A percentile compares a stretch with the other conserved stretches of the same genome.
Conservation (phyloP, 2,329 filamentous ascomycete species). For the Malbranchea cinnamomea region DNA sequence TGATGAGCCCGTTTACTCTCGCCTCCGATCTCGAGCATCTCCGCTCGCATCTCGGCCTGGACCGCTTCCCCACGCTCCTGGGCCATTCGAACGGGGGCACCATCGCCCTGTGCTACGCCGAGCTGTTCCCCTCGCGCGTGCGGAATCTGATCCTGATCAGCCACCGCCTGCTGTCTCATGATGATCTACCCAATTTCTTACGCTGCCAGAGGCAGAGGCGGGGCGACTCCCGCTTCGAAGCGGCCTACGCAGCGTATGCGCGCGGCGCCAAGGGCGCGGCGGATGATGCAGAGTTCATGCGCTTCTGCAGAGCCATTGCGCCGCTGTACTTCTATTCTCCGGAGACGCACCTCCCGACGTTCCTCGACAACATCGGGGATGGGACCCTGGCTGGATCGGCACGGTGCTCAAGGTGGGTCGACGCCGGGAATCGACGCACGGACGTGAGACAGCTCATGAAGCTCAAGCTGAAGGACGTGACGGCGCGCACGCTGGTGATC, state of each 20-base stretch:
- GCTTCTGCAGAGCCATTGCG: conserved; percentile 9
- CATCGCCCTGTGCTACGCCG: conserved; percentile 16
- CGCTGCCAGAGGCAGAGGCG: conserved; percentile 5
- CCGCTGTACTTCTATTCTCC: conserved; percentile 16
- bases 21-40: conserved; percentile 15
- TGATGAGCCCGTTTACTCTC: conserved; percentile 14
- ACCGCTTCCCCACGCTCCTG: conserved; percentile 11
- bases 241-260: conserved; percentile 5
- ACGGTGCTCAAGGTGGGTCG: no score
- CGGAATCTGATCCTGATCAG: conserved; percentile 14
- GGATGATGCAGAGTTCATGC: conserved; percentile 12
- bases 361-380: no score
- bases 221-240: conserved; percentile 9
- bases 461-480: conserved; percentile 12
- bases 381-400: no score
- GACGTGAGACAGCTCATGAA: no score
- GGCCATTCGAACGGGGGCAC: conserved; percentile 17
- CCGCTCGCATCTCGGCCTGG: conserved; percentile 12
- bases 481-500: conserved; percentile 15
- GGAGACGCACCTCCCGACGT: conserved; percentile 6
- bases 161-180: conserved; percentile 13
- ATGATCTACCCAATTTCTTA: conserved; percentile 3
- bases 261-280: not conserved
- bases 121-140: conserved; percentile 12
- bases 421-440: no score